Evolutionary conservation across 495 filamentous ascomycete species (phyloP).

Genomic region (Pyrenula aspistea): DNA sequence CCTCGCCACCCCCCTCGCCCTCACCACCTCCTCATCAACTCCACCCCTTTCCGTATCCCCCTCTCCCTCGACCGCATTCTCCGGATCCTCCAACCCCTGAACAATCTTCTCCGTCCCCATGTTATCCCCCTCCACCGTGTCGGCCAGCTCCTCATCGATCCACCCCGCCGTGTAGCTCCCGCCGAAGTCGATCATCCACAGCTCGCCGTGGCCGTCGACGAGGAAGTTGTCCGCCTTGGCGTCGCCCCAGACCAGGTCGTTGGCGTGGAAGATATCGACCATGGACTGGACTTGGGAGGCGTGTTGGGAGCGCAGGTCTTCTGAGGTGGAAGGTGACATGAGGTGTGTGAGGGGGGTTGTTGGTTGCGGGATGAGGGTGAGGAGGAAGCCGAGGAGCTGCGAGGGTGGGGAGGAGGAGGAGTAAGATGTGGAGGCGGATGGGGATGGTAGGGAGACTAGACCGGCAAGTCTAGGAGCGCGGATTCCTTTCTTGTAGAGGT

Average conservation of each 20-base stretch:
- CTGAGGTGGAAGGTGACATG: neutral
- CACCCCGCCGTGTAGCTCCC: conserved; percentile 31
- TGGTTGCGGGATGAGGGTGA: neutral
- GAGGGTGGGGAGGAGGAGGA: neutral
- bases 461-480: neutral
- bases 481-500: neutral
- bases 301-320: neutral
- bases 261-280: neutral
- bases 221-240: conserved; percentile 33
- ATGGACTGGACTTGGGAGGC: neutral
- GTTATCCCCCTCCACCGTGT: conserved; percentile 27
- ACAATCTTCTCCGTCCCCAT: conserved; percentile 1
- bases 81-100: conserved; percentile 4
- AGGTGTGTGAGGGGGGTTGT: neutral
- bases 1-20: conserved; percentile 20
- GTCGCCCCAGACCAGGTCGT: conserved; percentile 32
- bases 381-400: neutral
- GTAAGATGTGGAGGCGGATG: neutral
- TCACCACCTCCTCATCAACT: conserved; percentile 6
- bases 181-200: conserved; percentile 34
- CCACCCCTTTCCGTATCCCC: neutral
- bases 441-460: neutral
- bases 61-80: neutral
- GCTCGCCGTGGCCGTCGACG: conserved; percentile 26
- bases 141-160: conserved; percentile 23